Evolutionary conservation across 331 rosid species (phyloP).

Genomic region (Phaseolus coccineus): DNA sequence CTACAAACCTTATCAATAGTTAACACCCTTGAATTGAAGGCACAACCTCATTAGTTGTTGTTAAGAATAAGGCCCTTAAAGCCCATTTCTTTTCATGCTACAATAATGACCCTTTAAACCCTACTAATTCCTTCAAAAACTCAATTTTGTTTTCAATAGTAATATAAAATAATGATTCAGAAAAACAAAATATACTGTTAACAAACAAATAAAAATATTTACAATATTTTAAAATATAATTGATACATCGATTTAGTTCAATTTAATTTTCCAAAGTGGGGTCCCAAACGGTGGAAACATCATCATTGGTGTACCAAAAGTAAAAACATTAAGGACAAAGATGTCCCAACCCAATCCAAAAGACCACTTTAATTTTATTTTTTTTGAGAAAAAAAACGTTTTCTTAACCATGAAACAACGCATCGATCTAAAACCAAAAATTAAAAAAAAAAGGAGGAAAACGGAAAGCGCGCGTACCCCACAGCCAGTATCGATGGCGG

Average conservation of each 20-base stretch:
- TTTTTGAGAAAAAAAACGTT: neutral
- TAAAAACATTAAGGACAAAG: neutral
- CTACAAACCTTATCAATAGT: neutral
- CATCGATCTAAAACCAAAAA: neutral
- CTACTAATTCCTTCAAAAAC: neutral
- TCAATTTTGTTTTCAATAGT: neutral
- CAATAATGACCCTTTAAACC: neutral
- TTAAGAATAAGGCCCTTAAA: neutral
- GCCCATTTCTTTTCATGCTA: neutral
- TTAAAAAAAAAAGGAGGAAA: neutral
- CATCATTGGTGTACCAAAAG: conserved; percentile 10
- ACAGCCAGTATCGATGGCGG: conserved; percentile 92
- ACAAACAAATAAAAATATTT: neutral
- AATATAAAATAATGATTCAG: neutral
- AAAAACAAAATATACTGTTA: neutral
- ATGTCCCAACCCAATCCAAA: neutral
- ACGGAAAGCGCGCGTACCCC: conserved; percentile 68
- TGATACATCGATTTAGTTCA: neutral
- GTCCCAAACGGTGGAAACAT: neutral
- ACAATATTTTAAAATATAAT: neutral
- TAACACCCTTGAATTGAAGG: neutral
- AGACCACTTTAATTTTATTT: neutral
- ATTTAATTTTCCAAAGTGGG: neutral
- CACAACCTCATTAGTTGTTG: neutral
- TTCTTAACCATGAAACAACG: neutral